Evolutionary conservation across 192 early-diverging fungal genomes (phyloP).

Genomic region (Coemansia sp.): DNA sequence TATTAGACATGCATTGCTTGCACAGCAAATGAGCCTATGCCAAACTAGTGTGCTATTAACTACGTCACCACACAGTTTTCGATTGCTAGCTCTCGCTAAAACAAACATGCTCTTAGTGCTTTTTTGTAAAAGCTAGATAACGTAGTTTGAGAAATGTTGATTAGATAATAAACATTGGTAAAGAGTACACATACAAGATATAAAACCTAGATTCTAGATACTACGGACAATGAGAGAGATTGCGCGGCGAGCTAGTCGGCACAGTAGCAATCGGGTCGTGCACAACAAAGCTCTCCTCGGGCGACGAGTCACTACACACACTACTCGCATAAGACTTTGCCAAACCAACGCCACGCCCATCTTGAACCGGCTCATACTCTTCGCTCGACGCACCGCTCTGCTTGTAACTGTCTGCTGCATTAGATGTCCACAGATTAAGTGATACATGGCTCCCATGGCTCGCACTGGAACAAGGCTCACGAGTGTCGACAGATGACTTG

Average conservation of each 20-base stretch:
- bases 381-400: background rate
- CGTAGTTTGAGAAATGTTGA: background rate
- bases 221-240: background rate
- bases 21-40: no score
- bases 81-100: no score
- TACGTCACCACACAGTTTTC: no score
- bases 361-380: no score
- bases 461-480: background rate
- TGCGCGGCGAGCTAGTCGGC: background rate
- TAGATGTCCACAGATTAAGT: background rate
- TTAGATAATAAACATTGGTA: no score
- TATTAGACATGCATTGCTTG: no score
- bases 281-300: slow-evolving; percentile 18
- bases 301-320: background rate
- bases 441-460: background rate
- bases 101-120: background rate
- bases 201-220: background rate
- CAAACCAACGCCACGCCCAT: background rate
- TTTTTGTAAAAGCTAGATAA: background rate
- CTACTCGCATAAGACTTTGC: background rate
- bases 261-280: slow-evolving; percentile 10
- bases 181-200: background rate
- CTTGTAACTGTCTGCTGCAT: background rate
- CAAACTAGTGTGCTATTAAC: no score
- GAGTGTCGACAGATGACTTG: background rate